Conservation (phyloP, 352 stramenopile species). For the Pythium rishiriense region DNA sequence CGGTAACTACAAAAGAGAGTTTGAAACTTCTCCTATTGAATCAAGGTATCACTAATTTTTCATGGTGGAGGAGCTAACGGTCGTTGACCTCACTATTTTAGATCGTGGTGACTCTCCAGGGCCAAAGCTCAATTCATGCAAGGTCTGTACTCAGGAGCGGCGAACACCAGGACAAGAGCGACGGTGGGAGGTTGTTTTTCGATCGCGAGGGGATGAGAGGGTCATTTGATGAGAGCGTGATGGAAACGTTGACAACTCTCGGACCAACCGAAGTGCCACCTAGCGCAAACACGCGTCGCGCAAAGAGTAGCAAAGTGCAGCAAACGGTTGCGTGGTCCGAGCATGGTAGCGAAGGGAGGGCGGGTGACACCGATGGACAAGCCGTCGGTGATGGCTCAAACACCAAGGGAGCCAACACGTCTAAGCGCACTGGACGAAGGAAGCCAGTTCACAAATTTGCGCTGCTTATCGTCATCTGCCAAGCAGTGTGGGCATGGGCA, state of each 20-base stretch:
- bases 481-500: conserved; percentile 38
- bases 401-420: not conserved
- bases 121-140: not conserved
- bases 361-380: conserved; percentile 7
- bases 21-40: not conserved
- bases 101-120: not conserved
- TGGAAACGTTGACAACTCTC: conserved; percentile 27
- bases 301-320: conserved; percentile 5
- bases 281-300: not conserved
- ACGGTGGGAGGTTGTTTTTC: not conserved
- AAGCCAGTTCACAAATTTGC: conserved; percentile 30
- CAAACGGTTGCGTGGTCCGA: conserved; percentile 31
- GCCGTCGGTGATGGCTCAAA: not conserved
- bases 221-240: conserved; percentile 23
- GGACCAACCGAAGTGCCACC: conserved; percentile 16
- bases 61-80: not conserved
- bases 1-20: conserved; percentile 28
- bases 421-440: not conserved
- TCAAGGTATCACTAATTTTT: not conserved
- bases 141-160: not conserved
- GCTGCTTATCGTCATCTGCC: conserved; percentile 29
- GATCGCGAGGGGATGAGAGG: conserved; percentile 6
- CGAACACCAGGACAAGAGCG: not conserved
- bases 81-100: not conserved
- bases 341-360: conserved; percentile 9